Evolutionary conservation across 345 rosid species (phyloP).

Genomic region (Nephelium lappaceum): DNA sequence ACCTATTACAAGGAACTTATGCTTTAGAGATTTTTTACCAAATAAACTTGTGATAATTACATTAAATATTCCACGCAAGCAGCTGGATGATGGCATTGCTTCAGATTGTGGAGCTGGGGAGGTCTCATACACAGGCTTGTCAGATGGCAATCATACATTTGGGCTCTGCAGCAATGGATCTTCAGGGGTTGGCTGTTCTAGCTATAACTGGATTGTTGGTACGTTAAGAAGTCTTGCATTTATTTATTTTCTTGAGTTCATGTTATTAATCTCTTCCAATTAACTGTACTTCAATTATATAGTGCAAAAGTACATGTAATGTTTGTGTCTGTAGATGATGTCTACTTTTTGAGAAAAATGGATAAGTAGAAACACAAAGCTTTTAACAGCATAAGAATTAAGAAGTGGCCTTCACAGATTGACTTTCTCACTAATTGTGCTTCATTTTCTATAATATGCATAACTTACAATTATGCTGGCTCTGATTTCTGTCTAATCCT

Average conservation of each 20-base stretch:
- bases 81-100: slow-evolving; percentile 67
- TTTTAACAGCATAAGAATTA: neutral
- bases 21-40: neutral
- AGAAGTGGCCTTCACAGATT: neutral
- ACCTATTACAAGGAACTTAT: neutral
- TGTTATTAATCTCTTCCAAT: slow-evolving; percentile 4
- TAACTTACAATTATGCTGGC: neutral
- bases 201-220: slow-evolving; percentile 85
- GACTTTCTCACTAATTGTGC: neutral
- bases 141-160: slow-evolving; percentile 80
- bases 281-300: neutral
- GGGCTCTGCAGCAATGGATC: slow-evolving; percentile 62
- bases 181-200: slow-evolving; percentile 57
- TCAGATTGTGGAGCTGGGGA: slow-evolving; percentile 57
- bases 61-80: slow-evolving; percentile 31
- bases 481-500: slow-evolving; percentile 2
- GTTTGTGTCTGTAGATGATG: neutral
- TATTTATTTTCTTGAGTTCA: slow-evolving; percentile 19
- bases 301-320: neutral
- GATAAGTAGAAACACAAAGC: neutral
- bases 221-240: slow-evolving; percentile 36
- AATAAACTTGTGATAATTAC: neutral
- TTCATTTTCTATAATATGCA: neutral
- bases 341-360: neutral
- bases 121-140: slow-evolving; percentile 54